phyloP scores from a whole-genome alignment of 805 yeast species.

The Clavispora santaluciae region DNA sequence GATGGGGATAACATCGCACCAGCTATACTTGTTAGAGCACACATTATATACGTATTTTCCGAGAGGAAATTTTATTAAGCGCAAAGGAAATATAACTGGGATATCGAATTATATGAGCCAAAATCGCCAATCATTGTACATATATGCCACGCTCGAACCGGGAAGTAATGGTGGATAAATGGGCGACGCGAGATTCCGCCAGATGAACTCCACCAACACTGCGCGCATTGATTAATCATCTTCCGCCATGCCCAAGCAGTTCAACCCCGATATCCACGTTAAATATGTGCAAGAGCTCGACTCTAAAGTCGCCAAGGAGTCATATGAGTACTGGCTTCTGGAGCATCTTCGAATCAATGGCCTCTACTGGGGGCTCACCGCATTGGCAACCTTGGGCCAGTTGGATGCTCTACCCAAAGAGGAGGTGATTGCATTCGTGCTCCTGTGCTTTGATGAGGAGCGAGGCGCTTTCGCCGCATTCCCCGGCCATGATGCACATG shows the following conservation, averaged over 20 bases:
- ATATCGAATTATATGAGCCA: too few relatives aligned
- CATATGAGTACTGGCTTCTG: slow-evolving; percentile 78
- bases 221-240: neutral
- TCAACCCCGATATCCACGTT: slow-evolving; percentile 21
- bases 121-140: too few relatives aligned
- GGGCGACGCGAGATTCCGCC: neutral
- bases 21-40: too few relatives aligned
- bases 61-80: too few relatives aligned
- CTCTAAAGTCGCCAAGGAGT: slow-evolving; percentile 34
- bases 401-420: slow-evolving; percentile 50
- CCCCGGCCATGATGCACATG: slow-evolving; percentile 85
- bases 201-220: neutral
- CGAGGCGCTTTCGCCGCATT: slow-evolving; percentile 87
- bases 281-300: slow-evolving; percentile 33
- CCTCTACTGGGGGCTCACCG: slow-evolving; percentile 90
- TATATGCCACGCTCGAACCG: too few relatives aligned
- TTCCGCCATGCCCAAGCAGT: neutral
- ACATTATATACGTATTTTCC: too few relatives aligned
- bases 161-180: too few relatives aligned
- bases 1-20: neutral
- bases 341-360: slow-evolving; percentile 92
- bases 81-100: too few relatives aligned
- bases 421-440: slow-evolving; percentile 65
- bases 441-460: slow-evolving; percentile 53
- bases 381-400: slow-evolving; percentile 57